A percentile compares a stretch with the other conserved stretches of the same genome.
phyloP scores from a whole-genome alignment of 352 stramenopile genomes.

The Aphanomyces stellatus region DNA sequence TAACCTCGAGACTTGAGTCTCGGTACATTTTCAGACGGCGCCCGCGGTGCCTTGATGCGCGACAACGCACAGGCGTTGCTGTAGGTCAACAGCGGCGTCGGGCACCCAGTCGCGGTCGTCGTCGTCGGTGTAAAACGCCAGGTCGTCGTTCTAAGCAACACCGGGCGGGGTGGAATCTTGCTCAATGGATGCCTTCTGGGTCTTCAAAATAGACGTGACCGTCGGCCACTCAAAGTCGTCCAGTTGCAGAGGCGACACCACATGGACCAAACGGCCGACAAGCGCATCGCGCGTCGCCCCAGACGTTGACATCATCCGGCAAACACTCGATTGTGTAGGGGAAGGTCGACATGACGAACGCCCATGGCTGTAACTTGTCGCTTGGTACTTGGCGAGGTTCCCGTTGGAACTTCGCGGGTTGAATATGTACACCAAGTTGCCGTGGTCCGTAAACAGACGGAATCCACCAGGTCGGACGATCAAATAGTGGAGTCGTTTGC shows the following conservation, averaged over 20 bases:
- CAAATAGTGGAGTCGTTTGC: slow-evolving; percentile 23
- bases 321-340: slow-evolving; percentile 25
- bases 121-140: background rate
- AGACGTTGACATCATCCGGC: slow-evolving; percentile 24
- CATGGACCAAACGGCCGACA: background rate
- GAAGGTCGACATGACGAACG: slow-evolving; percentile 19
- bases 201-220: background rate
- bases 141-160: background rate
- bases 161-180: background rate
- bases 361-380: slow-evolving; percentile 28
- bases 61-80: background rate
- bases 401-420: slow-evolving; percentile 4
- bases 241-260: background rate
- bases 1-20: too few species aligned
- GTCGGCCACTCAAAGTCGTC: background rate
- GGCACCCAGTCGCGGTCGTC: background rate
- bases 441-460: slow-evolving; percentile 23
- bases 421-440: slow-evolving; percentile 25
- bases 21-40: too few species aligned
- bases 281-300: slow-evolving; percentile 23
- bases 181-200: background rate
- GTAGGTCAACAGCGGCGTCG: background rate
- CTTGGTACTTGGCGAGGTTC: slow-evolving; percentile 23
- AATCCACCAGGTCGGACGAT: slow-evolving; percentile 20
- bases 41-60: background rate